phyloP scores from a whole-genome alignment of 345 rosid genomes.

The Euphorbia tirucalli region DNA sequence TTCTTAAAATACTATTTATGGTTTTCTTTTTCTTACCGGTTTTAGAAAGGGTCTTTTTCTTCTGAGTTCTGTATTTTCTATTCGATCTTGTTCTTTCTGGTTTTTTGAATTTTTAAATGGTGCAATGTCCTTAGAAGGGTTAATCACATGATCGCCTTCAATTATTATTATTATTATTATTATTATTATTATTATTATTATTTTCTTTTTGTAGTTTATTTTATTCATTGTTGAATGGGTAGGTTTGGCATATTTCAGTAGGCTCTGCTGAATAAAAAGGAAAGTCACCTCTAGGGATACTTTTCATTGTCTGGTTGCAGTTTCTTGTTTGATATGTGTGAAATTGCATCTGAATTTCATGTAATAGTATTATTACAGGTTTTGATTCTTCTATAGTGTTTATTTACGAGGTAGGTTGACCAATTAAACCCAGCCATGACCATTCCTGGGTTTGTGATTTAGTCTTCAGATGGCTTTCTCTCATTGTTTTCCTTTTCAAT shows the following conservation, averaged over 20 bases:
- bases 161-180: no score
- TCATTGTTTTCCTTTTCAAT: no score
- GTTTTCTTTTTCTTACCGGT: background rate
- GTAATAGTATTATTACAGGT: no score
- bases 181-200: no score
- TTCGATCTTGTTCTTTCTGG: background rate
- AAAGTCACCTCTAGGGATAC: background rate
- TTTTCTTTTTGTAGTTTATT: no score
- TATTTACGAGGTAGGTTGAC: background rate
- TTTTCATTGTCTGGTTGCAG: background rate
- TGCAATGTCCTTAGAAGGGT: background rate
- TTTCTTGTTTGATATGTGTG: background rate
- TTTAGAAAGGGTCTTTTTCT: background rate
- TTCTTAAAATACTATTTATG: background rate
- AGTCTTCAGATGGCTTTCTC: background rate
- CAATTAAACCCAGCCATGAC: background rate
- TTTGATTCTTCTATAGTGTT: no score
- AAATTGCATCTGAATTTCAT: background rate
- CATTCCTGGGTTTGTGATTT: background rate
- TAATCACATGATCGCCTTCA: background rate
- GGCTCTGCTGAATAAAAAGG: background rate
- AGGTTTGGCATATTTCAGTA: background rate
- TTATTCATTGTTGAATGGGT: background rate
- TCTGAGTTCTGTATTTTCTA: background rate
- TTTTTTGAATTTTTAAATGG: conserved; percentile 1